Evolutionary conservation across 108 stramenopile species (phyloP).

Genomic region (Cyclotella distinguenda): DNA sequence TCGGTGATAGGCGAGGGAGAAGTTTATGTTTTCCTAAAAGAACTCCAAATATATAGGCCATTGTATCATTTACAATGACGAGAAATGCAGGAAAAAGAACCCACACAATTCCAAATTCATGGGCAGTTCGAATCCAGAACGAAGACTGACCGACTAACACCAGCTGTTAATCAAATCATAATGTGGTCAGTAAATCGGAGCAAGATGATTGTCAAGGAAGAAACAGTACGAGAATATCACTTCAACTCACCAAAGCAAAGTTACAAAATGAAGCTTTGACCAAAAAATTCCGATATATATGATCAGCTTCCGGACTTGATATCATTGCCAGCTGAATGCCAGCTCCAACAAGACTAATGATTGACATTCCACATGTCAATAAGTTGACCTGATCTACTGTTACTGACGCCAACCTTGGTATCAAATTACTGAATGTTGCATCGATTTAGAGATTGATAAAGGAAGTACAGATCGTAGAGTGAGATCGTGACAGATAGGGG

Average conservation of each 20-base stretch:
- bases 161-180: constrained; percentile 31
- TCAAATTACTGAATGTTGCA: constrained; percentile 17
- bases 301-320: constrained; percentile 29
- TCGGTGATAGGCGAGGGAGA: constrained; percentile 85
- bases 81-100: constrained; percentile 81
- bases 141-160: constrained; percentile 66
- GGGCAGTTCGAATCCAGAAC: constrained; percentile 71
- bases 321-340: constrained; percentile 46
- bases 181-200: too few species aligned
- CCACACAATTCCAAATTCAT: constrained; percentile 82
- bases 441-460: not conserved
- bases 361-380: constrained; percentile 46
- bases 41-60: constrained; percentile 87
- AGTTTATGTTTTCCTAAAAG: constrained; percentile 74
- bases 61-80: constrained; percentile 84
- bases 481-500: not conserved
- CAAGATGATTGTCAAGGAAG: not conserved
- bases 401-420: constrained; percentile 25
- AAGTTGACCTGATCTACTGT: constrained; percentile 39
- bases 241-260: constrained; percentile 50
- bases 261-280: constrained; percentile 47
- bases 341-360: constrained; percentile 37
- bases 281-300: constrained; percentile 55
- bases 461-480: not conserved
- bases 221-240: not conserved